phyloP scores from a whole-genome alignment of 768 basidiomycete genomes.

The Lyophyllum atratum region DNA sequence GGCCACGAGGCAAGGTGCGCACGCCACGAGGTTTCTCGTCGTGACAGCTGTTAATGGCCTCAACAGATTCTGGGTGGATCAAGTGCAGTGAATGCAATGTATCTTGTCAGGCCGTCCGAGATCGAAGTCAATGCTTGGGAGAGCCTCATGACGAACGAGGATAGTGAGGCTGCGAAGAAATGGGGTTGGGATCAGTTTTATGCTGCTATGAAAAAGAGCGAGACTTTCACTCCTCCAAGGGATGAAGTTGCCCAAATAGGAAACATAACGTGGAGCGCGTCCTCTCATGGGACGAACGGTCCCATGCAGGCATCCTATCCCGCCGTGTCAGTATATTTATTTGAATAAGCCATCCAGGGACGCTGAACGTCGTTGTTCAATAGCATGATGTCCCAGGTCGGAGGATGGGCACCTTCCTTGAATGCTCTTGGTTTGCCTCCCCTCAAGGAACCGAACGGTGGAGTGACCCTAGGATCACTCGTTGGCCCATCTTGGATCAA shows the following conservation, averaged over 20 bases:
- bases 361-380: conserved; percentile 24
- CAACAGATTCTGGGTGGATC: conserved; percentile 65
- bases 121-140: conserved; percentile 46
- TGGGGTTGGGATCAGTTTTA: conserved; percentile 47
- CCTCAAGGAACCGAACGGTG: conserved; percentile 44
- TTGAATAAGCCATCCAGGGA: conserved; percentile 4
- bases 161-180: conserved; percentile 25
- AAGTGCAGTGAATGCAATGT: conserved; percentile 70
- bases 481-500: conserved; percentile 65
- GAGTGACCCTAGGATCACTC: conserved; percentile 50
- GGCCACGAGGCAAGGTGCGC: conserved; percentile 62
- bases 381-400: conserved; percentile 45
- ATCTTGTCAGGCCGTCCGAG: conserved; percentile 54
- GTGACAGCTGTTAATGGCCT: neutral
- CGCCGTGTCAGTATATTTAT: conserved; percentile 14
- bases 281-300: conserved; percentile 48
- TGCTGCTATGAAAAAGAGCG: conserved; percentile 44
- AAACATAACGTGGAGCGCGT: conserved; percentile 40
- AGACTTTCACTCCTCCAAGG: conserved; percentile 53
- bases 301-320: conserved; percentile 32
- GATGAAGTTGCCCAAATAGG: conserved; percentile 24
- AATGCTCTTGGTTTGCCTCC: conserved; percentile 42
- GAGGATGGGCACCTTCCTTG: conserved; percentile 56
- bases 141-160: conserved; percentile 32
- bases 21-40: neutral